These are phyloP conservation scores for Malbranchea zuffiana DNA, from an alignment of 2,329 filamentous ascomycete species.

Conservation along the genomic window DNA sequence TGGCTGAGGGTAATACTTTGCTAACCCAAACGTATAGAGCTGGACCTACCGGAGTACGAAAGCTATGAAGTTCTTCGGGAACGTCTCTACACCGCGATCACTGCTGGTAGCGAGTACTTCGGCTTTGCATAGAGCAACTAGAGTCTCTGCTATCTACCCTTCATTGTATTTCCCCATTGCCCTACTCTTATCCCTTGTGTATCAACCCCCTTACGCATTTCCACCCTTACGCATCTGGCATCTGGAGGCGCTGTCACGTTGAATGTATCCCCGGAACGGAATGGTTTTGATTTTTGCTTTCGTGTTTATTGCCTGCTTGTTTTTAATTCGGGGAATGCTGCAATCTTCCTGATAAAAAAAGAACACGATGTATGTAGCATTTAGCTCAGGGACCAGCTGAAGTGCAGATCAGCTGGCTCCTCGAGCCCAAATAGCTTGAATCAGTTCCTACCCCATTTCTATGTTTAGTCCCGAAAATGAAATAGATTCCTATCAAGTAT, in stretches of 20 bases:
- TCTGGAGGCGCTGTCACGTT: conserved; percentile 14
- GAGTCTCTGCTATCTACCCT: neutral
- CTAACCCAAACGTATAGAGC: conserved; percentile 52
- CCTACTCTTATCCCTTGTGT: no score
- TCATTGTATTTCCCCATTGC: neutral
- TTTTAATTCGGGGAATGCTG: conserved; percentile 1
- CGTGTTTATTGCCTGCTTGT: conserved; percentile 4
- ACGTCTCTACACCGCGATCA: conserved; percentile 89
- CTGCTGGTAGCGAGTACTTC: conserved; percentile 94
- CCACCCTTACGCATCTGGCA: conserved; percentile 13
- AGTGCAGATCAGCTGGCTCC: conserved; percentile 33
- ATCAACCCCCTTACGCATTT: no score
- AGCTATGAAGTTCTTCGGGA: conserved; percentile 82
- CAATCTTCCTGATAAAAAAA: conserved; percentile 5
- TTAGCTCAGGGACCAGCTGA: conserved; percentile 18
- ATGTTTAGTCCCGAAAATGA: neutral
- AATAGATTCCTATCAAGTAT: no score
- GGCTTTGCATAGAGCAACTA: conserved; percentile 65
- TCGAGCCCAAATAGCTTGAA: neutral
- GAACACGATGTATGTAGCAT: neutral
- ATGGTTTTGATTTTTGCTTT: conserved; percentile 5
- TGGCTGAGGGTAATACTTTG: neutral
- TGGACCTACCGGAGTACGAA: conserved; percentile 96
- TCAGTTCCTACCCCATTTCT: no score
- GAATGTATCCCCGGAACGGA: conserved; percentile 13